phyloP scores from a whole-genome alignment of 768 basidiomycete genomes.

The Favolaschia claudopus region DNA sequence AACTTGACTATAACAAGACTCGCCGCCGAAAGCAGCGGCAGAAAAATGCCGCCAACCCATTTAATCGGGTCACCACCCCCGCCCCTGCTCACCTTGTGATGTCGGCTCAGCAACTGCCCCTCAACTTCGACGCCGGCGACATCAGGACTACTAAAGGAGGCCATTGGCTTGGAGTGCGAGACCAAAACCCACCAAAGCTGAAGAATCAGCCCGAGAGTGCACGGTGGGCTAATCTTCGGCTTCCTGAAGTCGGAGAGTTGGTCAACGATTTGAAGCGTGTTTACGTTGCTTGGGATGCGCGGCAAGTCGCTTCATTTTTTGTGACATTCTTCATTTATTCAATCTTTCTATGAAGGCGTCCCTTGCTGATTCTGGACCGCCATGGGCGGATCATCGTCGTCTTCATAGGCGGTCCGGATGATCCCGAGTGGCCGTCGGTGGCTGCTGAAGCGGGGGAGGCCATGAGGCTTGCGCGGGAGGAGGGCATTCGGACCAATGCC shows the following conservation, averaged over 20 bases:
- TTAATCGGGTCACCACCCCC: neutral
- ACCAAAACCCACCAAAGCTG: neutral
- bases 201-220: neutral
- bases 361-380: conserved; percentile 12
- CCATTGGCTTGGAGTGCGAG: too few relatives aligned
- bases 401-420: conserved; percentile 24
- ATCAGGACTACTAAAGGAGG: neutral
- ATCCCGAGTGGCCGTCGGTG: conserved; percentile 5
- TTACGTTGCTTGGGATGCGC: conserved; percentile 3
- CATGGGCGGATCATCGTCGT: conserved; percentile 9
- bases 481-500: neutral
- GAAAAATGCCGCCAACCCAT: neutral
- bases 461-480: neutral
- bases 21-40: neutral
- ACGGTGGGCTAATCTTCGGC: neutral
- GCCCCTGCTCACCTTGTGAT: neutral
- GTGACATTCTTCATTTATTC: neutral
- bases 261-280: neutral
- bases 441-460: conserved; percentile 1
- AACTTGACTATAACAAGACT: neutral
- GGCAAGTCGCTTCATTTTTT: neutral
- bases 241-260: neutral
- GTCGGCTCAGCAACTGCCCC: neutral
- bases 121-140: neutral
- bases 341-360: neutral